Conservation (phyloP, 1,284 basidiomycete species). For the Calocybe gambosa region DNA sequence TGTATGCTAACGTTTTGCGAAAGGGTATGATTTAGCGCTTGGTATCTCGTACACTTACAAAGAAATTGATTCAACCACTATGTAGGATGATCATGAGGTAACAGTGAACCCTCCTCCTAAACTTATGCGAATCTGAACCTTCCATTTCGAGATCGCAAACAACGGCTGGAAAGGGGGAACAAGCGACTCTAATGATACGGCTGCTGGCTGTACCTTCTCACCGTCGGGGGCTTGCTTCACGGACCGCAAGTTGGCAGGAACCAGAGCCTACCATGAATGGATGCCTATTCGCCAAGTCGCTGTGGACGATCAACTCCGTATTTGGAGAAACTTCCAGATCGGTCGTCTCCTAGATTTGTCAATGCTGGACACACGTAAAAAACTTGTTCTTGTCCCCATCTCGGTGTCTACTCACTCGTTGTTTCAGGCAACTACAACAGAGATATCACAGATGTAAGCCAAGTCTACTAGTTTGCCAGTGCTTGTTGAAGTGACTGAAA, state of each 20-base stretch:
- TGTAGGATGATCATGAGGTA: conserved; percentile 55
- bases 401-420: conserved; percentile 32
- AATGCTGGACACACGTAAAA: conserved; percentile 57
- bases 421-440: conserved; percentile 17
- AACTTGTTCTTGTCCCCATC: conserved; percentile 14
- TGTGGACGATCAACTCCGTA: conserved; percentile 53
- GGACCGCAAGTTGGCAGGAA: conserved; percentile 57
- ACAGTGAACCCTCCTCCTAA: background rate
- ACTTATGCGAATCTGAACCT: background rate
- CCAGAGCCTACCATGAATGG: conserved; percentile 65
- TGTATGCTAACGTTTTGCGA: background rate
- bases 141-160: conserved; percentile 43
- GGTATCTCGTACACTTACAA: background rate
- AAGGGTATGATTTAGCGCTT: background rate
- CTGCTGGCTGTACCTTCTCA: conserved; percentile 48
- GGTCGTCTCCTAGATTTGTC: conserved; percentile 50
- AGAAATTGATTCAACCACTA: background rate
- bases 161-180: conserved; percentile 63
- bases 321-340: conserved; percentile 65
- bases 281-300: conserved; percentile 64
- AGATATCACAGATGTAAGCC: conserved; percentile 6
- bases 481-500: background rate
- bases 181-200: conserved; percentile 56
- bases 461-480: background rate
- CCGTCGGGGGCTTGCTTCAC: conserved; percentile 55